Percentiles rank a stretch among this genome's conserved stretches.
These are phyloP conservation scores for Annulohypoxylon maeteangense DNA, from an alignment of 495 filamentous ascomycete species.

Conservation along the genomic window DNA sequence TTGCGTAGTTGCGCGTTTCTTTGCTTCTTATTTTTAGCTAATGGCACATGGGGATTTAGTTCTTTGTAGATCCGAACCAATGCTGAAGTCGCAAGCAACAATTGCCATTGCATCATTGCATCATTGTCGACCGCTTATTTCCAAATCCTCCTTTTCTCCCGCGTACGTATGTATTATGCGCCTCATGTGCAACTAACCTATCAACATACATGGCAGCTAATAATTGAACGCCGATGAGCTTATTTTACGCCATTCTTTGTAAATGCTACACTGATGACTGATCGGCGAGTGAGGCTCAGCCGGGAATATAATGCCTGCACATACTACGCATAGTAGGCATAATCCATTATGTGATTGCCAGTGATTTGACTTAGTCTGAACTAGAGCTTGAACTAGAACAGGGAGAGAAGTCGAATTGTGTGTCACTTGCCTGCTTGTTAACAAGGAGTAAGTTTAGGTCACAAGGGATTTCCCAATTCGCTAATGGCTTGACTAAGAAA, in stretches of 20 bases:
- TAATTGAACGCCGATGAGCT: slow-evolving; percentile 28
- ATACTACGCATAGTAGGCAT: not conserved
- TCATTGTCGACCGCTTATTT: slow-evolving; percentile 27
- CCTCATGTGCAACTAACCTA: not conserved
- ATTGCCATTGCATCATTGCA: slow-evolving; percentile 39
- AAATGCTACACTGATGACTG: slow-evolving; percentile 13
- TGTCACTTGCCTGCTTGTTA: slow-evolving; percentile 15
- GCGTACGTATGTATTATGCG: not conserved
- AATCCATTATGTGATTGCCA: slow-evolving; percentile 36
- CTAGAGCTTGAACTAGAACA: slow-evolving; percentile 11
- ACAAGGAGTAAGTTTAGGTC: slow-evolving; percentile 16
- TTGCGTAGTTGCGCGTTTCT: not conserved
- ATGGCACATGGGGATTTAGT: not conserved
- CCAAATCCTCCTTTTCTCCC: not conserved
- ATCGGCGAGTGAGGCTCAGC: slow-evolving; percentile 12
- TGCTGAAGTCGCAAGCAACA: slow-evolving; percentile 27
- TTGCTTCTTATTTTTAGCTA: slow-evolving; percentile 9
- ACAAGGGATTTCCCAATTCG: slow-evolving; percentile 33
- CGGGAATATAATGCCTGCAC: slow-evolving; percentile 18
- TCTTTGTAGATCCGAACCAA: slow-evolving; percentile 28
- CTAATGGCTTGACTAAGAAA: slow-evolving; percentile 9
- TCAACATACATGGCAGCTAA: not conserved
- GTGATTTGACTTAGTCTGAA: slow-evolving; percentile 9
- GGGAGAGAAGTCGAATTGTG: slow-evolving; percentile 3
- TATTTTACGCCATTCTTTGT: slow-evolving; percentile 39